Conservation (phyloP, 2,329 filamentous ascomycete genomes). For the Diaporthe ilicicola region DNA sequence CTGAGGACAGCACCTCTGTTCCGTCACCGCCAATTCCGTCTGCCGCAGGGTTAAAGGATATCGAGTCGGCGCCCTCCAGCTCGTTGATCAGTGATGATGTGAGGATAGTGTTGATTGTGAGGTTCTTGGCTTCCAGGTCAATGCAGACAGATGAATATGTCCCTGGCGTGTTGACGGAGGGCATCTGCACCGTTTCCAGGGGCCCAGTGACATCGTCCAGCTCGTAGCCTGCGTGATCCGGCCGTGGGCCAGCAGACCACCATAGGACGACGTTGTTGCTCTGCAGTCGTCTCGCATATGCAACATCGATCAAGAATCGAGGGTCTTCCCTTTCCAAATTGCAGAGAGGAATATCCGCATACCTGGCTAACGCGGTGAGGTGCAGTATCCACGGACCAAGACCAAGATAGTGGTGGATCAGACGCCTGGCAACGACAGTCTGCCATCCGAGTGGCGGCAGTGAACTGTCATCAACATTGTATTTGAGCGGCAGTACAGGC, state of each 20-base stretch:
- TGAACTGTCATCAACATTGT: constrained; percentile 84
- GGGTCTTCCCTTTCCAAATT: constrained; percentile 96
- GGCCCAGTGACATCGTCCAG: constrained; percentile 86
- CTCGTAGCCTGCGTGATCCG: constrained; percentile 96
- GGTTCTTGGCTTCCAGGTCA: constrained; percentile 90
- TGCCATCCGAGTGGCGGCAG: constrained; percentile 96
- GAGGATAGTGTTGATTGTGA: constrained; percentile 97
- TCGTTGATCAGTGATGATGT: constrained; percentile 98
- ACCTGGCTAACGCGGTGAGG: constrained; percentile 85
- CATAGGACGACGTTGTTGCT: constrained; percentile 93
- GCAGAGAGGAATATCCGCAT: constrained; percentile 93
- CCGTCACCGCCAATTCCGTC: constrained; percentile 70
- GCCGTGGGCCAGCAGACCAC: constrained; percentile 90
- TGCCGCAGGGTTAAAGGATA: constrained; percentile 82
- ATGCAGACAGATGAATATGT: constrained; percentile 97
- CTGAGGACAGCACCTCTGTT: constrained; percentile 77
- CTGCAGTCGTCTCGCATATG: constrained; percentile 89
- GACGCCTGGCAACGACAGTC: constrained; percentile 81
- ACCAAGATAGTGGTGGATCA: constrained; percentile 90
- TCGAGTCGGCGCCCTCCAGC: constrained; percentile 86
- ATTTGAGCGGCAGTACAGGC: constrained; percentile 81
- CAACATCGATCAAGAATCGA: constrained; percentile 92
- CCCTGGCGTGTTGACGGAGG: constrained; percentile 89
- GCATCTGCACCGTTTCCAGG: constrained; percentile 90
- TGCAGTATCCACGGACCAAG: constrained; percentile 94